Percentiles rank a stretch among this genome's conserved stretches.
Evolutionary conservation across 768 basidiomycete genomes (phyloP).

Genomic region (Dioszegia crocea): DNA sequence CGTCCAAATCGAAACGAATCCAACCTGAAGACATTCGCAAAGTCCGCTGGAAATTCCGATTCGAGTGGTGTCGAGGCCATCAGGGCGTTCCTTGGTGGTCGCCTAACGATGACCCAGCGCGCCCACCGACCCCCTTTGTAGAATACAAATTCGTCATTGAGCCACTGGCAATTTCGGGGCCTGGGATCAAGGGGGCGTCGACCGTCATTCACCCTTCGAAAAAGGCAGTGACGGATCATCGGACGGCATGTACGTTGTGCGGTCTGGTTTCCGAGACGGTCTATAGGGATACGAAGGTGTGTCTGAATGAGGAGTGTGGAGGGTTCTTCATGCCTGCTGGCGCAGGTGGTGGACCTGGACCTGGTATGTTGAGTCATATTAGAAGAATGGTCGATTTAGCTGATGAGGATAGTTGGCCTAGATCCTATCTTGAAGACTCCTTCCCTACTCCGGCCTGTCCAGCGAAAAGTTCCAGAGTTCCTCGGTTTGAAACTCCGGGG

Average conservation of each 20-base stretch:
- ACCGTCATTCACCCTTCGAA: neutral
- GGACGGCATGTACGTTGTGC: constrained; percentile 17
- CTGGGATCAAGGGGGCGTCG: constrained; percentile 12
- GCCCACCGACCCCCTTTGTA: neutral
- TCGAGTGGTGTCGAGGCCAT: constrained; percentile 30
- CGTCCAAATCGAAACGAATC: neutral
- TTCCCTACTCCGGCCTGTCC: neutral
- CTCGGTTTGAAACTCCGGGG: constrained; percentile 33
- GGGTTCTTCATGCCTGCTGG: constrained; percentile 7
- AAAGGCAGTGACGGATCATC: neutral
- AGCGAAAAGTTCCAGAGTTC: constrained; percentile 22
- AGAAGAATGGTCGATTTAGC: neutral
- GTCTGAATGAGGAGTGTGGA: constrained; percentile 29
- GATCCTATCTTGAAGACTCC: constrained; percentile 7
- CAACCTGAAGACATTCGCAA: neutral
- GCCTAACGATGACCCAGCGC: constrained; percentile 2
- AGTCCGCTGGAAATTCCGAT: constrained; percentile 43
- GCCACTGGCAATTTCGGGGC: constrained; percentile 12
- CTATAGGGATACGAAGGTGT: constrained; percentile 25
- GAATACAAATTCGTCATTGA: constrained; percentile 10
- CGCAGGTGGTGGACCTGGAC: neutral
- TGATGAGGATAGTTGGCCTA: neutral
- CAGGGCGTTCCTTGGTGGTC: constrained; percentile 28
- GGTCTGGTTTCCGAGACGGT: constrained; percentile 14
- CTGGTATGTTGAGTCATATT: too few relatives aligned